Base-by-base conservation (phyloP, 106 monocot genomes). In the Amphibolis antarctica region DNA sequence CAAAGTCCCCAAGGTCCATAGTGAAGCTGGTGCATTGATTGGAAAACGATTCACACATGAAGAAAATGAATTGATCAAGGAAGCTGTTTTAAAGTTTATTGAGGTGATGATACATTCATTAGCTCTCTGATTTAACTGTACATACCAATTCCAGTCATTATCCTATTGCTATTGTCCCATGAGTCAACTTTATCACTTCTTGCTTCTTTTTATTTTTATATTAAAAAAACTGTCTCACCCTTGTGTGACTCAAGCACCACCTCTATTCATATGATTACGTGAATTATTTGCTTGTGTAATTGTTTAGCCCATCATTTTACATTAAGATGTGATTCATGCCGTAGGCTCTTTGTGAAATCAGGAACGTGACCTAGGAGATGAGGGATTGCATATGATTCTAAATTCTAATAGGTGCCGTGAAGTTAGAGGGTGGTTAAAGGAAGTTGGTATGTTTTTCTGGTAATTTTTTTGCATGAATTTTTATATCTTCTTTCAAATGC, bases 401-500 rank as follows among this genome's bases (percentile, higher is more conserved):
- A 22, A 67, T 14, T 29, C 51, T 65, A 3, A 5, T 14, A 58
- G 59, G 12, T 24, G 70, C 69, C 75, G 51, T 24, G 42, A 76
- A 66, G 1, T 69, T 0, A 74, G 19, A 58, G 62, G 57, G 53
- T 79, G 79, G 54, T 86, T 82, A 82, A 49, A 65, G 12, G 86
- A 86, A 66, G 82, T 86, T 42, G 53, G 79, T 56, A 27, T 13
- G 56, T 56, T 10, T 56, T 10, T 25, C 23, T 27, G 26, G 19
- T 53, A 20, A 0, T 21, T 53, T 53, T 13, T 13, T 5, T 56
- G 28, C 23, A 28, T 22, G 5, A 25, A 25, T 56, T 6, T 0
- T 53, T 53, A 23, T 53, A 10, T 53, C 23, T 21, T 9, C 12
- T 21, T 56, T 14, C 28, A 56, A 25, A 28, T 26, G 11, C 3